Evolutionary conservation across 2,329 filamentous ascomycete genomes (phyloP), one percentile per base, ranked within the genome.

Genomic region (Magnaporthiopsis incrustans): DNA sequence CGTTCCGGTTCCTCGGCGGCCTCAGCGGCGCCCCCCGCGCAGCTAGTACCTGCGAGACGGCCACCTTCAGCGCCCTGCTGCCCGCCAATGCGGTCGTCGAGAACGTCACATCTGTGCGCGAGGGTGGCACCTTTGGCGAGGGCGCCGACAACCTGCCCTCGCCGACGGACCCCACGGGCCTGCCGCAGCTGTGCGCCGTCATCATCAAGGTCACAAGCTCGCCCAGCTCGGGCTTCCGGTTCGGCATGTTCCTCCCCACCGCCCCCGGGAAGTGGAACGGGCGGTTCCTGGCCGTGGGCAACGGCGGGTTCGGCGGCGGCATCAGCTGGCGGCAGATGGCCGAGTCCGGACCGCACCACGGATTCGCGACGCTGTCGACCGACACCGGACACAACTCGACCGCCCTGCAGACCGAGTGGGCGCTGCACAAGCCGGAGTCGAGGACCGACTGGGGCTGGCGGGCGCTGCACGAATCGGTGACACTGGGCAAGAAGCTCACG

Each of bases 401-500:
- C 53, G 33, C 69, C 18, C 38, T 69, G 15, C 64, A 64, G 57
- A 63, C 57, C 58, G 63, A 56, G 2, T 66, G 61, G 30, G 63
- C 59, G 38, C 64, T 38, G 7, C 60, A 58, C 33, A 64, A 26
- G n/a, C 50, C 50, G 11, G 56, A 63, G 32, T 38, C 25, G 14
- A 27, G 33, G 27, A 27, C 33, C 32, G 57, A 63, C 56, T 63
- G 62, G 62, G 62, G 62, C 26, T 63, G 50, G 26, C 56, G 62
- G 10, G 57, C 62, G n/a, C 32, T 63, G 62, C 30, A 59, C 14
- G 62, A 56, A 11, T 63, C 62, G 10, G 62, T 63, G 27, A 33
- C 22, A 25, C 68, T 80, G 2, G 78, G 79, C 4, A 85, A 85
- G 70, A 61, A 75, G 57, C 72, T 86, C 35, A 77, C 78, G 2